These are phyloP conservation scores for Amphirosellinia nigrospora DNA, from an alignment of 495 filamentous ascomycete species.

Conservation along the genomic window DNA sequence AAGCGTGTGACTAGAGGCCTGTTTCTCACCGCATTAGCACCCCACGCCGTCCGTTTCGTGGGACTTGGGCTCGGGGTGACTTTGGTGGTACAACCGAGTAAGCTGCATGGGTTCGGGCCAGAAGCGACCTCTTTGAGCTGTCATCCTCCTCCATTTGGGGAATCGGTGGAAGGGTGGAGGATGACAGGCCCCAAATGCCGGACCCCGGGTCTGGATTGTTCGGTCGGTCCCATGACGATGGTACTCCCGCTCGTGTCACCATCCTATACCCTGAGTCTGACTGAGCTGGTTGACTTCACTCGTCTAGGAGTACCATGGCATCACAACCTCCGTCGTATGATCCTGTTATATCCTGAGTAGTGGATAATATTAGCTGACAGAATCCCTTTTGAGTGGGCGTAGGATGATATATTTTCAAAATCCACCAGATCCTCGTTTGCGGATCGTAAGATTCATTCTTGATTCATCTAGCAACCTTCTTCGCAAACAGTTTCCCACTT, in stretches of 20 bases:
- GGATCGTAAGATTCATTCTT: slow-evolving; percentile 14
- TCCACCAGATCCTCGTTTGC: not conserved
- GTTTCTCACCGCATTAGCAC: slow-evolving; percentile 26
- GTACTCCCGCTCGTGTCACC: slow-evolving; percentile 10
- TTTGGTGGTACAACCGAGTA: slow-evolving; percentile 16
- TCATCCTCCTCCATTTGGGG: slow-evolving; percentile 10
- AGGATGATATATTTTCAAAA: slow-evolving; percentile 5
- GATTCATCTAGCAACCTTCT: not conserved
- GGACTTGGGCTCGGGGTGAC: slow-evolving; percentile 11
- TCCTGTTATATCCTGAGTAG: not conserved
- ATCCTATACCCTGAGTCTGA: slow-evolving; percentile 10
- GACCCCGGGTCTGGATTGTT: slow-evolving; percentile 19
- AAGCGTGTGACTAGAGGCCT: slow-evolving; percentile 16
- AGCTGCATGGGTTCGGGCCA: slow-evolving; percentile 20
- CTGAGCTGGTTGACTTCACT: slow-evolving; percentile 15
- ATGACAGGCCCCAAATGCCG: slow-evolving; percentile 10
- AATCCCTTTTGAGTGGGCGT: not conserved
- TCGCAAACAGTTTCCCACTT: slow-evolving; percentile 23
- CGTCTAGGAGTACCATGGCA: not conserved
- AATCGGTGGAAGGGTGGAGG: not conserved
- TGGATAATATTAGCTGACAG: slow-evolving; percentile 6
- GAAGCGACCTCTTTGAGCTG: not conserved
- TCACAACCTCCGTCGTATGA: not conserved
- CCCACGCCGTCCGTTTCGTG: not conserved
- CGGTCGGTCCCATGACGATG: slow-evolving; percentile 21